Evolutionary conservation across 106 monocot species (phyloP).

Genomic region (Acorus calamus): DNA sequence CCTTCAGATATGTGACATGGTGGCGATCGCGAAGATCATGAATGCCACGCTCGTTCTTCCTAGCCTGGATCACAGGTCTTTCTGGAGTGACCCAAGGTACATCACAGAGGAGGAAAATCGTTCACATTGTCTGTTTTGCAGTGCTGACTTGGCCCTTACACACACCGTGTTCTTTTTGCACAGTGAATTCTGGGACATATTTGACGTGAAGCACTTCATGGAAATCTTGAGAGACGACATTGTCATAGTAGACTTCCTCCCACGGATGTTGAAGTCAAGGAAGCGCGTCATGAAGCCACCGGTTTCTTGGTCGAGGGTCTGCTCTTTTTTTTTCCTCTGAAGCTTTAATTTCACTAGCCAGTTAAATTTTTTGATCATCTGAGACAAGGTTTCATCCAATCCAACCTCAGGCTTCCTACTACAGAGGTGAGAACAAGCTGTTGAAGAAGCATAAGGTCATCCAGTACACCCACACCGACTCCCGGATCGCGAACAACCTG

Average conservation of each 20-base stretch:
- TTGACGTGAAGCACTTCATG: conserved; percentile 48
- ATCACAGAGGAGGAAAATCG: too few relatives aligned
- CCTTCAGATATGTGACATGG: too few relatives aligned
- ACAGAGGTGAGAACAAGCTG: conserved; percentile 15
- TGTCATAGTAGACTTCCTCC: conserved; percentile 41
- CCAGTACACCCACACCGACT: conserved; percentile 61
- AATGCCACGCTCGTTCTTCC: conserved; percentile 32
- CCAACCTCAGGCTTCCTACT: conserved; percentile 9
- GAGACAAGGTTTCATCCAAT: too few relatives aligned
- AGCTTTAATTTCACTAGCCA: too few relatives aligned
- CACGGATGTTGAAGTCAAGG: conserved; percentile 10
- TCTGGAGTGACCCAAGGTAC: too few relatives aligned
- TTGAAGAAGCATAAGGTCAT: conserved; percentile 59
- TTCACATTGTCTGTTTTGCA: too few relatives aligned
- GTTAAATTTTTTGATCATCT: too few relatives aligned
- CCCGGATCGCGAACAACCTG: conserved; percentile 64
- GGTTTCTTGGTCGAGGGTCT: conserved; percentile 61
- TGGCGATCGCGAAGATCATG: conserved; percentile 19
- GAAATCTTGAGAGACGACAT: conserved; percentile 43
- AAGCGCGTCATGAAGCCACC: conserved; percentile 33
- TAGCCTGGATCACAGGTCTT: conserved; percentile 23
- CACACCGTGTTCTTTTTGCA: not conserved
- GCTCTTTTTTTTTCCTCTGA: not conserved
- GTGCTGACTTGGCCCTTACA: too few relatives aligned
- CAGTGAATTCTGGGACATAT: conserved; percentile 68